These are phyloP conservation scores for Trichophyton simii DNA, from an alignment of 2,329 filamentous ascomycete species.

Conservation along the genomic window DNA sequence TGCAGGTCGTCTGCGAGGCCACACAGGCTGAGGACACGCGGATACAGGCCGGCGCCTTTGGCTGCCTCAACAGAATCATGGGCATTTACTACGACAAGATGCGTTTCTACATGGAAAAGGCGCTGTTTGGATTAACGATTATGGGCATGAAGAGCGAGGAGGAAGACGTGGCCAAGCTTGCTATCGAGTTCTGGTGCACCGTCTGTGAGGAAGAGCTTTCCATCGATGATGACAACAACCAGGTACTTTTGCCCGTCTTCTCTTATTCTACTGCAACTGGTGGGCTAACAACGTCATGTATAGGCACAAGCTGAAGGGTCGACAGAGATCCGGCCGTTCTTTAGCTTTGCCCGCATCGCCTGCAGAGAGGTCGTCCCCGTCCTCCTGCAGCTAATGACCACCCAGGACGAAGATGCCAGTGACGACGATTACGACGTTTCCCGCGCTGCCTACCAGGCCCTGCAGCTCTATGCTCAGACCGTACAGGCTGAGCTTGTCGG, in stretches of 20 bases:
- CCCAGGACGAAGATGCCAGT: constrained; percentile 92
- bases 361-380: constrained; percentile 91
- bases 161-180: constrained; percentile 94
- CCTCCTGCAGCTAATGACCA: constrained; percentile 73
- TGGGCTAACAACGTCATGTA: neutral
- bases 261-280: neutral
- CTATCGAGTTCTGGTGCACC: constrained; percentile 99
- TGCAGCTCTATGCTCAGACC: constrained; percentile 89
- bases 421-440: constrained; percentile 98
- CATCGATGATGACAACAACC: constrained; percentile 92
- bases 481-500: constrained; percentile 73
- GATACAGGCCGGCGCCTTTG: constrained; percentile 92
- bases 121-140: constrained; percentile 90
- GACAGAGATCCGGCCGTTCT: constrained; percentile 78
- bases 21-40: constrained; percentile 83
- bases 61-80: constrained; percentile 98
- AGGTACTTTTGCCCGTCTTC: constrained; percentile 39
- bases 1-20: constrained; percentile 99
- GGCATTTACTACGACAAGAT: constrained; percentile 98
- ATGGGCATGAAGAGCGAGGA: constrained; percentile 97
- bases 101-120: constrained; percentile 99
- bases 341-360: constrained; percentile 89
- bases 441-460: constrained; percentile 87
- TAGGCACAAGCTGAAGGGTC: constrained; percentile 56
- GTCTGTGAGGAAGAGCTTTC: constrained; percentile 97